These are phyloP conservation scores for Xylaria longipes DNA, from an alignment of 495 filamentous ascomycete species.

Conservation along the genomic window DNA sequence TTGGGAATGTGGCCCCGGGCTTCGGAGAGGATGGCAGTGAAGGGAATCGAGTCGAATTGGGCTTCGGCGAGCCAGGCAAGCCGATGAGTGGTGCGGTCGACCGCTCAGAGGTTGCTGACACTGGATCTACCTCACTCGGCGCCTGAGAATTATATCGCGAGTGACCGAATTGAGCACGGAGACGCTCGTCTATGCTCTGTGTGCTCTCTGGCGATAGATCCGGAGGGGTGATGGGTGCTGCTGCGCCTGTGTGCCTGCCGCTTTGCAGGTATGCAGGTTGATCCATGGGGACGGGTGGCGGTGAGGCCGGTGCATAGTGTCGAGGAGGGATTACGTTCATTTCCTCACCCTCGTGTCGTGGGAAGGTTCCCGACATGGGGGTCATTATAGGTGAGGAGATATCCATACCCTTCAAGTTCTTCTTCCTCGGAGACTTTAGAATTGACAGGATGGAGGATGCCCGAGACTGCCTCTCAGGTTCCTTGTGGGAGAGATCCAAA, in stretches of 20 bases:
- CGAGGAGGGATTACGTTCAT: constrained; percentile 59
- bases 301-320: constrained; percentile 54
- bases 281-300: constrained; percentile 52
- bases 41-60: constrained; percentile 54
- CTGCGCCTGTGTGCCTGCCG: constrained; percentile 31
- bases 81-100: constrained; percentile 52
- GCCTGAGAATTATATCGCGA: constrained; percentile 43
- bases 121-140: constrained; percentile 46
- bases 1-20: constrained; percentile 48
- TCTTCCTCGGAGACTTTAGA: constrained; percentile 59
- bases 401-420: constrained; percentile 48
- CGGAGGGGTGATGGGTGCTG: constrained; percentile 50
- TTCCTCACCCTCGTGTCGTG: constrained; percentile 53
- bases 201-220: constrained; percentile 57
- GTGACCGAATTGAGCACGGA: constrained; percentile 47
- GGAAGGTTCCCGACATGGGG: constrained; percentile 59
- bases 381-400: constrained; percentile 65
- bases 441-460: constrained; percentile 58
- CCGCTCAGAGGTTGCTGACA: constrained; percentile 50
- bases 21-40: constrained; percentile 53
- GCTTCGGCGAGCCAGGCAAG: constrained; percentile 54
- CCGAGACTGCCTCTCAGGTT: constrained; percentile 55
- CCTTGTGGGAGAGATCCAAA: constrained; percentile 49
- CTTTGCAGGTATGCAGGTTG: constrained; percentile 47
- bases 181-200: constrained; percentile 55